phyloP scores from a whole-genome alignment of 371 early-diverging fungal species.

The Lichtheimia corymbifera region DNA sequence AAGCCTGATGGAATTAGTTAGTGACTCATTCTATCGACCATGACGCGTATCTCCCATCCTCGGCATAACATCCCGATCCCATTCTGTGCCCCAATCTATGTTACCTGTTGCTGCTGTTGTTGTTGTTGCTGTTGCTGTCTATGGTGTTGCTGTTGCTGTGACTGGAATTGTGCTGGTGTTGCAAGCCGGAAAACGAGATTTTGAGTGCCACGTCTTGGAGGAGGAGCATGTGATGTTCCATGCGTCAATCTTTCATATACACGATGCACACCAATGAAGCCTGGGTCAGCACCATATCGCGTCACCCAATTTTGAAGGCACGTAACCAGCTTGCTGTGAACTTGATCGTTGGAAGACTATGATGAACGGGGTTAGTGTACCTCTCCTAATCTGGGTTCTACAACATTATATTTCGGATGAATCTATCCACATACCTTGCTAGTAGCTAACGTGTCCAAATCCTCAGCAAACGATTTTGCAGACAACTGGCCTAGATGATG shows the following conservation, averaged over 20 bases:
- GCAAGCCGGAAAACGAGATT: background rate
- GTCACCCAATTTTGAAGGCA: conserved; percentile 40
- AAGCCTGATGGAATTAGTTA: conserved; percentile 1
- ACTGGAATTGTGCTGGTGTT: background rate
- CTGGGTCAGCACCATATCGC: conserved; percentile 30
- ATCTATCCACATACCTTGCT: conserved; percentile 24
- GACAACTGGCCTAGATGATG: conserved; percentile 24
- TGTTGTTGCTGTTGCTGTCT: conserved; percentile 1
- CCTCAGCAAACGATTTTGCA: conserved; percentile 48
- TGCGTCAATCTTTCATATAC: conserved; percentile 33
- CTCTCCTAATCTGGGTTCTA: background rate
- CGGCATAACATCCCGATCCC: no score
- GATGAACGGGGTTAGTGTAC: background rate
- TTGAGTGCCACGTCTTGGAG: background rate
- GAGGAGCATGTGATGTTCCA: conserved; percentile 14
- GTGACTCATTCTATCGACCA: background rate
- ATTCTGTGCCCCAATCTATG: no score
- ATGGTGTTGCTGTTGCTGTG: conserved; percentile 14
- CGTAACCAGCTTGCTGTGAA: conserved; percentile 37
- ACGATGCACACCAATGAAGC: conserved; percentile 30
- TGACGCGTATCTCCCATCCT: no score
- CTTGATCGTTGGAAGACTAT: conserved; percentile 34
- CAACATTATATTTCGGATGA: background rate
- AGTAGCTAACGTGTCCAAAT: conserved; percentile 32
- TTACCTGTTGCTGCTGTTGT: no score